A percentile compares a stretch with the other conserved stretches of the same genome.
phyloP scores from a whole-genome alignment of 2,329 filamentous ascomycete genomes.

The Fusarium pilosicola region DNA sequence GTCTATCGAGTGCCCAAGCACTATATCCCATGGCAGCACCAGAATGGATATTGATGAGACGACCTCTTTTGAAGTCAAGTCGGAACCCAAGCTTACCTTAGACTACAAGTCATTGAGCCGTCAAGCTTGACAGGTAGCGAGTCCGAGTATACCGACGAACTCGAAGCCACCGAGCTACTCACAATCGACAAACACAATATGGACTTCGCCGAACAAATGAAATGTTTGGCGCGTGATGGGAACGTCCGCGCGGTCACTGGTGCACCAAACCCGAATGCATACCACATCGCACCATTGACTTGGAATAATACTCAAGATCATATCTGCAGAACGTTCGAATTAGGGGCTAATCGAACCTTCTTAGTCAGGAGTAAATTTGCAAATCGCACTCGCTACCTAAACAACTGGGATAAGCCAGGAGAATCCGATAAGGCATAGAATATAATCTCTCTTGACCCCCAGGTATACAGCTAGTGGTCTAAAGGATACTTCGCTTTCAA shows the following conservation, averaged over 20 bases:
- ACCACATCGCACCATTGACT: background rate
- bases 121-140: background rate
- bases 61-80: background rate
- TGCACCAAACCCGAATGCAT: background rate
- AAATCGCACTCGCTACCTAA: too few relatives aligned
- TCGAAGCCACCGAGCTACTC: background rate
- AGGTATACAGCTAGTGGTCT: too few relatives aligned
- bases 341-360: too few relatives aligned
- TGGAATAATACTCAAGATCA: background rate
- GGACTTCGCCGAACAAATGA: background rate
- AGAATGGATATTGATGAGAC: background rate
- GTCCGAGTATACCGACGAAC: background rate
- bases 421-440: background rate
- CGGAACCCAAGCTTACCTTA: background rate
- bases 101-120: background rate
- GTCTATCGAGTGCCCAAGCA: background rate
- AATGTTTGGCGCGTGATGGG: background rate
- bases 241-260: background rate
- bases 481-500: too few relatives aligned
- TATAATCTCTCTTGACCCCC: background rate
- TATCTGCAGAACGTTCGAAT: too few relatives aligned
- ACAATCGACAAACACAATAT: background rate
- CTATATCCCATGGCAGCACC: background rate
- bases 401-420: too few relatives aligned
- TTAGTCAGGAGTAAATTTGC: too few relatives aligned